These are phyloP conservation scores for Colletotrichum costaricense DNA, from an alignment of 2,329 filamentous ascomycete genomes.

Conservation along the genomic window DNA sequence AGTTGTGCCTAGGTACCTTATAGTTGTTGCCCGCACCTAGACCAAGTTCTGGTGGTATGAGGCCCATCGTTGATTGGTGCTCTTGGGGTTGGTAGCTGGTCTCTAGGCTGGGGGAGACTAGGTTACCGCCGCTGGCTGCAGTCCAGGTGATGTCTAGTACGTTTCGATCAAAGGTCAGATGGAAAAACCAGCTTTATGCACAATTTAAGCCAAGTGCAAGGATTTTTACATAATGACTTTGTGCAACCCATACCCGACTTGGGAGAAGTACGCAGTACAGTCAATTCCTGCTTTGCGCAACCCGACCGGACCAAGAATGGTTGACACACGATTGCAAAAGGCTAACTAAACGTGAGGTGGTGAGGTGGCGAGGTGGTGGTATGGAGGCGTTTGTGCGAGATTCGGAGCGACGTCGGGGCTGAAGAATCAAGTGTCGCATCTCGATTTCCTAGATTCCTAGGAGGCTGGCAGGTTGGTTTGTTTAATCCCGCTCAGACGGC, in stretches of 20 bases:
- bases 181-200: constrained; percentile 25
- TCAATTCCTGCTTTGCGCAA: background rate
- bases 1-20: background rate
- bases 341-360: constrained; percentile 1
- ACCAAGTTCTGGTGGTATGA: background rate
- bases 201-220: background rate
- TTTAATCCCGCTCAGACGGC: constrained; percentile 14
- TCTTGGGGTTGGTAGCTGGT: background rate
- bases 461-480: background rate
- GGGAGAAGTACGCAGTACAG: background rate
- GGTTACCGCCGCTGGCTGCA: constrained; percentile 25
- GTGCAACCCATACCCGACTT: background rate
- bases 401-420: constrained; percentile 34
- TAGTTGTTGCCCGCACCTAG: background rate
- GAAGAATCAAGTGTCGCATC: constrained; percentile 7
- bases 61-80: background rate
- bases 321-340: constrained; percentile 24
- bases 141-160: constrained; percentile 19
- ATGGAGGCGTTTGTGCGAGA: constrained; percentile 29
- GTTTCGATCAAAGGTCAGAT: constrained; percentile 33
- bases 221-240: constrained; percentile 28
- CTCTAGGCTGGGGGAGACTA: background rate
- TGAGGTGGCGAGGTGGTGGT: background rate
- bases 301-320: background rate
- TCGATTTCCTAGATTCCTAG: background rate